Conservation (phyloP, 2,329 filamentous ascomycete species). For the Beauveria scarabaeidicola region DNA sequence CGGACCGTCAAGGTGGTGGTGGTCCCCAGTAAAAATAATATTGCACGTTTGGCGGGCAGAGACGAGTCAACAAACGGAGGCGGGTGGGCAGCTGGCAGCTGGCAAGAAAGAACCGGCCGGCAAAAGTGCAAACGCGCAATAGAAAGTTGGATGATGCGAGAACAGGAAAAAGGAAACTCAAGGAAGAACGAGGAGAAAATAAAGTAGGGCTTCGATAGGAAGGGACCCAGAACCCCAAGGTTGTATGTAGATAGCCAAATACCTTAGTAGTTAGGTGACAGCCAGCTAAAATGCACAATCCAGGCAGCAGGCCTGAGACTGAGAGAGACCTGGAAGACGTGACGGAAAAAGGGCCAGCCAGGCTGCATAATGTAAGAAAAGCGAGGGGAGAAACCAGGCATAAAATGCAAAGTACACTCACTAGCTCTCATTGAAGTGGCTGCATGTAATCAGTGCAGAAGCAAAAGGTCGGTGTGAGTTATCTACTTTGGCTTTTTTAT, state of each 20-base stretch:
- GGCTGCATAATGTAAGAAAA: background rate
- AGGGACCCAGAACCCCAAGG: background rate
- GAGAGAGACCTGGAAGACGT: background rate
- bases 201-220: background rate
- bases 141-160: background rate
- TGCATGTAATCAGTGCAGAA: background rate
- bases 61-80: background rate
- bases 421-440: too few species aligned
- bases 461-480: conserved; percentile 7
- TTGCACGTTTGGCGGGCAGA: background rate
- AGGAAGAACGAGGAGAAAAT: background rate
- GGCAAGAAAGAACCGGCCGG: background rate
- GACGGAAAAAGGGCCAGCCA: background rate
- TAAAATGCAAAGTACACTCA: background rate
- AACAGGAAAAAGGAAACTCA: background rate
- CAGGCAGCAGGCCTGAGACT: background rate
- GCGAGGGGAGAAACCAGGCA: background rate
- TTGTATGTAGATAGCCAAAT: background rate
- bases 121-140: background rate
- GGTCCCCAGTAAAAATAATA: background rate
- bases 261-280: background rate
- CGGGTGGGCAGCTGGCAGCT: background rate
- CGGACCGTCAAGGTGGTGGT: background rate
- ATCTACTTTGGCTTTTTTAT: background rate
- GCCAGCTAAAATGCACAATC: conserved; percentile 5